Base-by-base conservation (phyloP, 371 early-diverging fungal genomes). In the Enterospora canceri region DNA sequence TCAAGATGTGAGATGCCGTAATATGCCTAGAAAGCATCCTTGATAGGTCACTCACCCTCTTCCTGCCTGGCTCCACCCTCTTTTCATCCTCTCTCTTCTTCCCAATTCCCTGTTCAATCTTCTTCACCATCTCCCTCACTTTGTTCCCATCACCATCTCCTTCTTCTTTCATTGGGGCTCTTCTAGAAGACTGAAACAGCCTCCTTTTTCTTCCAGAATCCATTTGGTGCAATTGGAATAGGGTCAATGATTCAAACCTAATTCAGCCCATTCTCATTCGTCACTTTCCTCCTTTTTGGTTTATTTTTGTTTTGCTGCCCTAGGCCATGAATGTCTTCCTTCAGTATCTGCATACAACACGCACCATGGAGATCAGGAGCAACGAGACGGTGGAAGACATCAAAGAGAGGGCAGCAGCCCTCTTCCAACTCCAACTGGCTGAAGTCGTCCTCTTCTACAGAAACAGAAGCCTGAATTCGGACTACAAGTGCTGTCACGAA, bases 391-490 rank as follows among this genome's bases (percentile, higher is more conserved):
- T 80, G 12, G 65, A 62, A 21, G 54, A 58, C 1, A 30, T 80
- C 4, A 80, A 76, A 62, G 31, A 74, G 15, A 71, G 51, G 34
- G 71, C 78, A 61, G 57, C 35, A 18, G 65, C 69, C 0, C 70
- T 54, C n/a, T 31, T 65, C n/a, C 18, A 58, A 4, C 53, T 78
- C 21, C 50, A 51, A 28, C 29, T 53, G 2, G 58, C 53, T 1
- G 12, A 48, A 15, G 68, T 75, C 24, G 47, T 58, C 30, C 64
- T 79, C 3, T 60, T 53, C 5, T 57, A 64, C 57, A 71, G 72
- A 28, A 72, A 76, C 31, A 59, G 69, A 58, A 35, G 46, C 26
- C 51, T 79, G 15, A 50, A 28, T 32, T 70, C 72, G 15, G 19
- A 68, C 19, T 12, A 62, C 21, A 78, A 76, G 58, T 68, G 58